Evolutionary conservation across 2,329 filamentous ascomycete genomes (phyloP), one percentile per base, ranked within the genome.

Genomic region (Talaromyces sp.): DNA sequence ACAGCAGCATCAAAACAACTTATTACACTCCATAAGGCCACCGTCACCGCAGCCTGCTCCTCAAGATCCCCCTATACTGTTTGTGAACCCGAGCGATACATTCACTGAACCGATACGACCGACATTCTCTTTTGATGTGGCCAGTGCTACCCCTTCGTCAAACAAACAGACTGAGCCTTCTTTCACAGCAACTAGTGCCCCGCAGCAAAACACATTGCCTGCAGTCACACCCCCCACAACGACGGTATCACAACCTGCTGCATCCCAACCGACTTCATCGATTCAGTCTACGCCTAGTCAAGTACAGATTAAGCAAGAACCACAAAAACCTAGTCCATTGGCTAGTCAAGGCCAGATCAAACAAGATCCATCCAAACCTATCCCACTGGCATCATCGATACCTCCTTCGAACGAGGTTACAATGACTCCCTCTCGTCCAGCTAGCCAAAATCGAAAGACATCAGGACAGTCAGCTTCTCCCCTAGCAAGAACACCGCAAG

Each of bases 11-110:
- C 19, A 60, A 19, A 73, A 40, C 8, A 58, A 13, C 10, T 38
- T 36, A 15, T 40, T 59, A 15, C 11, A 29, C 19, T 59, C 38
- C 34, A 59, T 59, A 25, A 11, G 15, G 5, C 36, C 56, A 17
- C 54, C 72, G 70, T 53, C 51, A 6, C n/a, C 75, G 34, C 70
- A 72, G 11, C 56, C 36, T 19, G 56, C 34, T 59, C 71, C n/a
- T 29, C 72, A 67, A 53, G 71, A 72, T 34, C 70, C 71, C 38
- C 76, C 73, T 58, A 72, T 74, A 58, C 78, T 77, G 58, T 77
- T 76, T 69, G 74, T 77, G 36, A 78, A 77, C 36, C 76, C 75
- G 5, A 72, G 76, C 34, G 67, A 67, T 76, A 66, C 65, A 15
- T 79, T 78, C 64, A 71, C 77, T 22, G 73, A 75, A 49, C 72